A percentile compares a stretch with the other conserved stretches of the same genome.
Evolutionary conservation across 2,329 filamentous ascomycete species (phyloP).

Genomic region (Pezicula rhizophila): DNA sequence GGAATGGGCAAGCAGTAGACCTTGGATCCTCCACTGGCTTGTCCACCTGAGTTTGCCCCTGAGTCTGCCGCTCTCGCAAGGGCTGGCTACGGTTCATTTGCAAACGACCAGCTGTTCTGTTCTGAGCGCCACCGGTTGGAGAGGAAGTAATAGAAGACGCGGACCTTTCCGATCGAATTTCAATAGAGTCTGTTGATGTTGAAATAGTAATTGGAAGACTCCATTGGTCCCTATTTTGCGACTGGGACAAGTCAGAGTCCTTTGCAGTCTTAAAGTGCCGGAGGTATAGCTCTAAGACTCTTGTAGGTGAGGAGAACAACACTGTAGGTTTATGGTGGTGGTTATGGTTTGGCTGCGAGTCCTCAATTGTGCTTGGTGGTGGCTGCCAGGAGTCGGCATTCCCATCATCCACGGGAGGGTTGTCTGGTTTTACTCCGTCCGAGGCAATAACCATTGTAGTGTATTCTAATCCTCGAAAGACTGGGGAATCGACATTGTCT

Average conservation of each 20-base stretch:
- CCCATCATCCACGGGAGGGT: neutral
- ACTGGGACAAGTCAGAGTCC: conserved; percentile 14
- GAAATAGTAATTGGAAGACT: neutral
- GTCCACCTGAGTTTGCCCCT: no score
- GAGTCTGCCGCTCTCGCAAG: no score
- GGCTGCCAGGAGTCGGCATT: conserved; percentile 31
- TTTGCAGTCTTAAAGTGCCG: conserved; percentile 28
- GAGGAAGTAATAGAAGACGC: neutral
- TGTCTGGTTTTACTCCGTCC: neutral
- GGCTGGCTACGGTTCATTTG: neutral
- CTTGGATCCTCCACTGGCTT: no score
- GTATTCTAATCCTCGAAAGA: conserved; percentile 11
- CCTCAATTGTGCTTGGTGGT: conserved; percentile 45
- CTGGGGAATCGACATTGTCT: conserved; percentile 24
- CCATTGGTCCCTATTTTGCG: neutral
- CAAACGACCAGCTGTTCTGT: neutral
- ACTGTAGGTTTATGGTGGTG: conserved; percentile 14
- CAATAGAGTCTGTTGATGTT: neutral
- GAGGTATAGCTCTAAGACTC: conserved; percentile 44
- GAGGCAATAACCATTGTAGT: neutral
- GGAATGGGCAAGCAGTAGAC: no score
- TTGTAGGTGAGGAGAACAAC: conserved; percentile 41
- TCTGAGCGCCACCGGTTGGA: neutral
- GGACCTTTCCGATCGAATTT: neutral
- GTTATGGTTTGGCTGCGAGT: conserved; percentile 44